Percentiles rank a stretch among this genome's conserved stretches.
phyloP scores from a whole-genome alignment of 768 basidiomycete genomes.

The Mycena filopes region DNA sequence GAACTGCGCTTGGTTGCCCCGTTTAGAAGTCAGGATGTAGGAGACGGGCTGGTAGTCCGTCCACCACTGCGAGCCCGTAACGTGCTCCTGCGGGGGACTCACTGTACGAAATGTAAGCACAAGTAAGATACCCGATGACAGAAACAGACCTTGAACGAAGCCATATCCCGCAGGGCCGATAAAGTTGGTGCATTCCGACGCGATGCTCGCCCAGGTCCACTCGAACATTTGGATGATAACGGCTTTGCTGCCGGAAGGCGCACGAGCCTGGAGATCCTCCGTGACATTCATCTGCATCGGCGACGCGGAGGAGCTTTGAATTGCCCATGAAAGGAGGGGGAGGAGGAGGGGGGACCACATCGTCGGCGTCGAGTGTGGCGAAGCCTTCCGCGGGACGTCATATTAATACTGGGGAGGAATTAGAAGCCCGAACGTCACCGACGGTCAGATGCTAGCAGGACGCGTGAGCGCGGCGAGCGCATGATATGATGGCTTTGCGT shows the following conservation, averaged over 20 bases:
- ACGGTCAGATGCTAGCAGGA: conserved; percentile 1
- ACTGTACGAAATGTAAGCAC: conserved; percentile 39
- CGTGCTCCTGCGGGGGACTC: conserved; percentile 67
- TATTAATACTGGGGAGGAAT: not conserved
- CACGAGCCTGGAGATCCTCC: conserved; percentile 17
- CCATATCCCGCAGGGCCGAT: conserved; percentile 78
- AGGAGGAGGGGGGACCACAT: conserved; percentile 15
- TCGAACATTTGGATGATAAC: conserved; percentile 81
- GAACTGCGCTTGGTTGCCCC: conserved; percentile 67
- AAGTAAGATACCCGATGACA: not conserved
- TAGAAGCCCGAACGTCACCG: not conserved
- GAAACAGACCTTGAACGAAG: conserved; percentile 70
- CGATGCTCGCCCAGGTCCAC: conserved; percentile 71
- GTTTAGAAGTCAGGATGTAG: conserved; percentile 72
- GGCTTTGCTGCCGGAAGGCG: conserved; percentile 43
- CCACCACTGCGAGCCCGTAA: conserved; percentile 74
- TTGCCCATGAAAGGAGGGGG: conserved; percentile 11
- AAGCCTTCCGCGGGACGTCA: not conserved
- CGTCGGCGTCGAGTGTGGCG: not conserved
- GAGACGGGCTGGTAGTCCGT: conserved; percentile 80
- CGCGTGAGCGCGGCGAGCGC: no score
- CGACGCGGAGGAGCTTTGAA: conserved; percentile 2
- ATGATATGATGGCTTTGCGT: no score
- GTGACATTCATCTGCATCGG: conserved; percentile 18
- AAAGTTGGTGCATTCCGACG: conserved; percentile 71